Conservation (phyloP, 371 early-diverging fungal genomes). For the Sporodiniella umbellata region DNA sequence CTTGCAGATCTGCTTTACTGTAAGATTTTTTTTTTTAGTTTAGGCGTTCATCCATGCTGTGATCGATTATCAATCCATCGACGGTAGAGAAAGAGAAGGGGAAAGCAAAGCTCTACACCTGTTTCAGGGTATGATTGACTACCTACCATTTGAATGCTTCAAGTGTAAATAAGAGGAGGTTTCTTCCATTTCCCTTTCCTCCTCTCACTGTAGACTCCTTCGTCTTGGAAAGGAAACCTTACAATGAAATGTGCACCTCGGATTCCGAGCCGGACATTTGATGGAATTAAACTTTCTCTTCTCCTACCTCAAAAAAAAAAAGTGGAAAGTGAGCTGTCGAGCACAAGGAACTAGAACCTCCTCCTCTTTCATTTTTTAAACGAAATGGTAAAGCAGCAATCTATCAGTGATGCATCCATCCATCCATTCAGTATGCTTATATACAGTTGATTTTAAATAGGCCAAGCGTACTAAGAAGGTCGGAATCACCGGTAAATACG, state of each 20-base stretch:
- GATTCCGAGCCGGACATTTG: too few species aligned
- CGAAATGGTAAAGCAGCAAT: constrained; percentile 12
- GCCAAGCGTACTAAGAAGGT: constrained; percentile 99
- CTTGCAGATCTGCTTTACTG: too few species aligned
- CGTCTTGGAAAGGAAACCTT: not conserved
- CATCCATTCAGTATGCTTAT: constrained; percentile 19
- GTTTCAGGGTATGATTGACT: not conserved
- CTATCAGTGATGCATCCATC: constrained; percentile 19
- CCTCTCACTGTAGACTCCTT: not conserved
- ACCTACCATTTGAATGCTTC: constrained; percentile 9
- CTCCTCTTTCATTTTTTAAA: constrained; percentile 1
- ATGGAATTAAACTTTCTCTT: too few species aligned
- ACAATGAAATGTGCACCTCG: too few species aligned
- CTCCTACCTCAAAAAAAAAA: too few species aligned
- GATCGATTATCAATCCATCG: too few species aligned
- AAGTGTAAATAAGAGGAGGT: constrained; percentile 9
- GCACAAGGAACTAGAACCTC: too few species aligned
- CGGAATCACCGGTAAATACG: constrained; percentile 99
- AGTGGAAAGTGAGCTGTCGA: too few species aligned
- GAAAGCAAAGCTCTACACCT: not conserved
- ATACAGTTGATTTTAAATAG: constrained; percentile 52
- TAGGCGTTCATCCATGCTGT: too few species aligned
- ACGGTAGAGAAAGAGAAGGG: too few species aligned
- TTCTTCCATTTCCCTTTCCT: not conserved
- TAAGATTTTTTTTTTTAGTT: too few species aligned